Evolutionary conservation across 345 rosid genomes (phyloP).

Genomic region (Arabidopsis arenosa): DNA sequence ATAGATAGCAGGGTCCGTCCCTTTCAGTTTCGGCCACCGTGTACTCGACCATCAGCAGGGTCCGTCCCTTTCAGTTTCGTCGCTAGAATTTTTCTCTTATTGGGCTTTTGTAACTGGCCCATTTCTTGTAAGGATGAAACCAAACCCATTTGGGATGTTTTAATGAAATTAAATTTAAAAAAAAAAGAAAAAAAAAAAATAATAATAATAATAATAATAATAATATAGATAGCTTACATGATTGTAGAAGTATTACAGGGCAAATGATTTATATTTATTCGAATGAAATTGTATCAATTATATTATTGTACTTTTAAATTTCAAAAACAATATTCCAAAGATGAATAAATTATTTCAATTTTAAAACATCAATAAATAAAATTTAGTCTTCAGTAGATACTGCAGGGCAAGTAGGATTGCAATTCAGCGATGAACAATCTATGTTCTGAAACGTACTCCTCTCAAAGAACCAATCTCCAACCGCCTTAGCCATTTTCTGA

Average conservation of each 20-base stretch:
- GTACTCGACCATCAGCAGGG: too few relatives aligned
- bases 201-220: too few relatives aligned
- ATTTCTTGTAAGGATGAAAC: too few relatives aligned
- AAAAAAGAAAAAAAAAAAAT: too few relatives aligned
- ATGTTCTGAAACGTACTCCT: conserved; percentile 61
- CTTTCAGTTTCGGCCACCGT: too few relatives aligned
- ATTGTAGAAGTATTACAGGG: background rate
- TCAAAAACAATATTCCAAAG: conserved; percentile 21
- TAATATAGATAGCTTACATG: background rate
- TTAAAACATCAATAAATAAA: background rate
- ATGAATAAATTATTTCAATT: conserved; percentile 8
- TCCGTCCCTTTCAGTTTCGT: too few relatives aligned
- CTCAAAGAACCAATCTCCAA: conserved; percentile 85
- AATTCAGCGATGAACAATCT: conserved; percentile 76
- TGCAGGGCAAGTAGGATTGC: conserved; percentile 83
- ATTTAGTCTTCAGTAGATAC: conserved; percentile 43
- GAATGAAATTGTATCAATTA: background rate
- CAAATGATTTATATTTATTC: background rate
- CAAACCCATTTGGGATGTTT: too few relatives aligned
- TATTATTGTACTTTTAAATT: conserved; percentile 14
- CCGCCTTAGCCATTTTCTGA: conserved; percentile 86
- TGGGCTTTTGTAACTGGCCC: too few relatives aligned
- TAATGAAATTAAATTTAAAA: too few relatives aligned
- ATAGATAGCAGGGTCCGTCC: too few relatives aligned
- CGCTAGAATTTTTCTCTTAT: too few relatives aligned